Evolutionary conservation across 108 stramenopile genomes (phyloP), one percentile per base, ranked within the genome.

Genomic region (Licmophora abbreviata): DNA sequence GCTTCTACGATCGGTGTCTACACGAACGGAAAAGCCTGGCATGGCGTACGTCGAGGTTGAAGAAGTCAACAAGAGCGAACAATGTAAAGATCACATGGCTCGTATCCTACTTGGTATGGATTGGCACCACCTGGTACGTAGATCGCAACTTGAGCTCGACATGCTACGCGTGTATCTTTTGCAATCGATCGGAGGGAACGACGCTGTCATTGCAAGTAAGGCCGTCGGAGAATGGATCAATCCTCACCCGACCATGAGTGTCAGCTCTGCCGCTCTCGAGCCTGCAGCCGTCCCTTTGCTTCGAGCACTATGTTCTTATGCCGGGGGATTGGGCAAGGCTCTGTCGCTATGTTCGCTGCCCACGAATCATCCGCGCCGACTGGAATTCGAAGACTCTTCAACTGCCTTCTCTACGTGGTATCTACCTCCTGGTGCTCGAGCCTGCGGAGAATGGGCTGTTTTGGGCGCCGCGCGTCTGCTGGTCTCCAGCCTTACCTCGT

Each of bases 291-390:
- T 64, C 1, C 71, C 70, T 23, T 29, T 79, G 9, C 42, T 71
- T 20, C 69, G 73, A 14, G 65, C 61, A 15, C 58, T 79, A 5
- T 71, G 63, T 41, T 61, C 67, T 4, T 74, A 59, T 30, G 25
- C 47, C 2, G 72, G 68, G 6, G 71, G 73, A 31, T 36, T 79
- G 20, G 77, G 77, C 6, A 61, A 63, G 47, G 56, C 73, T n/a
- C 34, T 79, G 18, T 12, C 29, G 27, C 17, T 31, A n/a, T 21
- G 17, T 53, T 31, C 46, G 1, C 15, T 10, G 14, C 15, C 37
- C 3, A 54, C 31, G 29, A 0, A 21, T 10, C 14, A 35, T 33
- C 12, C 29, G 45, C 24, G 23, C 33, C 23, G 48, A 41, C 7
- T 18, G 3, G 46, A 3, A 24, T 15, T 14, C n/a, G 37, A 64